Evolutionary conservation across 2,329 filamentous ascomycete species (phyloP).

Genomic region (Cladorrhinum sp.): DNA sequence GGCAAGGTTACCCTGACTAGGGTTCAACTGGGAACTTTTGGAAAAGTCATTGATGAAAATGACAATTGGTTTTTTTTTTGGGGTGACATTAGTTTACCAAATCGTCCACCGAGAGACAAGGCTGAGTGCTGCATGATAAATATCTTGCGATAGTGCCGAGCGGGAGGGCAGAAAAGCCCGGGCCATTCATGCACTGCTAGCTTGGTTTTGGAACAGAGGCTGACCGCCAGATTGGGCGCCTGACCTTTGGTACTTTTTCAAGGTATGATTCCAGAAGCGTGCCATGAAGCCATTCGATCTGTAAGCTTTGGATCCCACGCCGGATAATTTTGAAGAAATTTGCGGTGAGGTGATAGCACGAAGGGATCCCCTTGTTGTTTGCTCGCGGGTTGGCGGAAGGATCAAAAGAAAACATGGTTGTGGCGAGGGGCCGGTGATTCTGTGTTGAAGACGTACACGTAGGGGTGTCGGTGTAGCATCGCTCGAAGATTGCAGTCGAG

Average conservation of each 20-base stretch:
- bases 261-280: neutral
- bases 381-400: neutral
- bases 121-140: constrained; percentile 4
- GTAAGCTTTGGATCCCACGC: neutral
- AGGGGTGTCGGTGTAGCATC: neutral
- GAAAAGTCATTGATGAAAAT: neutral
- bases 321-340: neutral
- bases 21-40: too few species aligned
- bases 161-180: neutral
- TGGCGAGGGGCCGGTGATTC: neutral
- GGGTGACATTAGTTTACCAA: neutral
- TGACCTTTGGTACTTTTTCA: neutral
- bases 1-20: too few species aligned
- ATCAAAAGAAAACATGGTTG: neutral
- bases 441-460: neutral
- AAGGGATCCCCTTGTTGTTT: neutral
- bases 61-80: neutral
- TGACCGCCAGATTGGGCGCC: neutral
- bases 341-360: neutral
- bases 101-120: constrained; percentile 1
- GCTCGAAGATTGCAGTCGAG: neutral
- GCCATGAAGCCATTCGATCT: neutral
- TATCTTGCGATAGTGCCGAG: neutral
- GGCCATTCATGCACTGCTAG: neutral
- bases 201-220: neutral